A percentile compares a stretch with the other conserved stretches of the same genome.
Conservation (phyloP, 1,284 basidiomycete genomes). For the Irpex rosettiformis region DNA sequence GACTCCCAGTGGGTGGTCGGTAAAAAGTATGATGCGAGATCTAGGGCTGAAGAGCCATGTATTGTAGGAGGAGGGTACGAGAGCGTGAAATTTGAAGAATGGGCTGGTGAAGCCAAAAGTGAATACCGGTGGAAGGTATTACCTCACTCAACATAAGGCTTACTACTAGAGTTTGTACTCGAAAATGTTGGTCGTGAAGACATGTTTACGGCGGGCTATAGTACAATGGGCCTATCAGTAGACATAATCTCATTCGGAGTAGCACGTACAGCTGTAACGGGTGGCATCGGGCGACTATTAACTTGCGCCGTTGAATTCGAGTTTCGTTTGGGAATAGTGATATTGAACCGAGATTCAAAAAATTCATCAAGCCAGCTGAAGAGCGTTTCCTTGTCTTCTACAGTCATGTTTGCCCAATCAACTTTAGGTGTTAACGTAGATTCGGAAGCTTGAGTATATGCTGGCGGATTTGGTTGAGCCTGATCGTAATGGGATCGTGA, state of each 20-base stretch:
- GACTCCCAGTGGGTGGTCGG: slow-evolving; percentile 38
- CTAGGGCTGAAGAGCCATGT: slow-evolving; percentile 31
- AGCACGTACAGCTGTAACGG: slow-evolving; percentile 15
- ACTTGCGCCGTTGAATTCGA: slow-evolving; percentile 8
- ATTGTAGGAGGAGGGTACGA: slow-evolving; percentile 31
- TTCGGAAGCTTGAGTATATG: not conserved
- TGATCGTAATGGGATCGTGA: slow-evolving; percentile 8
- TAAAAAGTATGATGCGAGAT: slow-evolving; percentile 43
- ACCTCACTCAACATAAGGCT: no score
- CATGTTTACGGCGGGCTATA: slow-evolving; percentile 14
- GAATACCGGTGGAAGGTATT: no score
- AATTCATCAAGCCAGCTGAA: slow-evolving; percentile 79
- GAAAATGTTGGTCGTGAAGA: slow-evolving; percentile 16
- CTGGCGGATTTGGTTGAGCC: not conserved
- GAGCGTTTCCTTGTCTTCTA: slow-evolving; percentile 65
- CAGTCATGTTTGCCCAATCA: slow-evolving; percentile 66
- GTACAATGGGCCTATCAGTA: not conserved
- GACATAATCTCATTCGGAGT: not conserved
- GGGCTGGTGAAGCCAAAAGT: not conserved
- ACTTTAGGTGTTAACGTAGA: slow-evolving; percentile 35
- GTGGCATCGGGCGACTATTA: slow-evolving; percentile 5
- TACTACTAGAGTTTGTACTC: not conserved
- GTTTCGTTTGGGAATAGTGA: slow-evolving; percentile 12
- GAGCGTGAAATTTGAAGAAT: slow-evolving; percentile 18
- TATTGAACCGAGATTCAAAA: slow-evolving; percentile 46